Conservation (phyloP, 2,329 filamentous ascomycete species). For the Diaporthe amygdali region DNA sequence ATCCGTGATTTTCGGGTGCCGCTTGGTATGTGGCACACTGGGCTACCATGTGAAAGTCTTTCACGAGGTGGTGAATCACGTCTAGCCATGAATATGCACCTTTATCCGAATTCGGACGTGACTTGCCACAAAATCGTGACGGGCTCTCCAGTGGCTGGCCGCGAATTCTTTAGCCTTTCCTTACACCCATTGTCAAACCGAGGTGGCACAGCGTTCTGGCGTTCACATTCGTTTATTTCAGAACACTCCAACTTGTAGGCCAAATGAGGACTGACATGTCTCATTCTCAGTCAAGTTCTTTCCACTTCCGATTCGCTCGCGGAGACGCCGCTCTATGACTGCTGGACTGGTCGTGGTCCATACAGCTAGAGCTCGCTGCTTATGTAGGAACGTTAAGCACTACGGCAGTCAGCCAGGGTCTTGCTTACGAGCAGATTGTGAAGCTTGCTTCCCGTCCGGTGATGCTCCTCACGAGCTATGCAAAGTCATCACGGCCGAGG, state of each 20-base stretch:
- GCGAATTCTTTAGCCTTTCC: not conserved
- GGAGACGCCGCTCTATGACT: not conserved
- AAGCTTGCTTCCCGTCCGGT: too few relatives aligned
- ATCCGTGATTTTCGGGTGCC: not conserved
- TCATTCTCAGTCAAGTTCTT: not conserved
- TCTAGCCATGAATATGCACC: not conserved
- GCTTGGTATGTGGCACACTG: not conserved
- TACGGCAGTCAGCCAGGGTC: not conserved
- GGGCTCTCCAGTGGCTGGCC: too few relatives aligned
- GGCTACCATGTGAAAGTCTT: not conserved
- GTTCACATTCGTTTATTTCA: not conserved
- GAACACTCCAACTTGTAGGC: too few relatives aligned
- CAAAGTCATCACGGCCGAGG: too few relatives aligned
- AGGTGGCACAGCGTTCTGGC: not conserved
- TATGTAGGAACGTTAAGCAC: not conserved
- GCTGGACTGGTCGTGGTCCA: too few relatives aligned
- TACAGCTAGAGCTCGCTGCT: too few relatives aligned
- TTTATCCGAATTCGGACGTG: not conserved
- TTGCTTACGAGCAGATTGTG: not conserved
- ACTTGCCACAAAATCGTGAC: not conserved
- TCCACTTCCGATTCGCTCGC: not conserved
- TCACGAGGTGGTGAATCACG: not conserved
- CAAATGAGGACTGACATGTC: not conserved
- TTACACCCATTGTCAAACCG: not conserved
- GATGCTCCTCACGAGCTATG: too few relatives aligned